phyloP scores from a whole-genome alignment of 2,329 filamentous ascomycete species.

The Tothia fuscella region DNA sequence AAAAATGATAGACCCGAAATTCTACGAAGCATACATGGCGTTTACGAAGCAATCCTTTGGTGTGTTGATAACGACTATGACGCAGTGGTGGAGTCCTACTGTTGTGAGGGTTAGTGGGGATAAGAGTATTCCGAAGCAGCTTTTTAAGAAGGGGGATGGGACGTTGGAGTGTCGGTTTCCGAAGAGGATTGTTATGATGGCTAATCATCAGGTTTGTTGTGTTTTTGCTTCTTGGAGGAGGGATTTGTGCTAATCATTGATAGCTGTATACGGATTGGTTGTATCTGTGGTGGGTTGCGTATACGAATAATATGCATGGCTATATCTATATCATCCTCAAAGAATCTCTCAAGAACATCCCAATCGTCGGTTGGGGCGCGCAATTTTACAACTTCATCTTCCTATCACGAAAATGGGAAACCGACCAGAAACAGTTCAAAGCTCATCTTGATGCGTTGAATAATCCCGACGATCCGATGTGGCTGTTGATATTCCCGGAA shows the following conservation, averaged over 20 bases:
- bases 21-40: slow-evolving; percentile 79
- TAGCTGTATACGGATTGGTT: slow-evolving; percentile 81
- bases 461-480: slow-evolving; percentile 64
- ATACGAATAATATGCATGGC: slow-evolving; percentile 71
- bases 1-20: slow-evolving; percentile 62
- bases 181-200: slow-evolving; percentile 69
- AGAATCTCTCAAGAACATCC: slow-evolving; percentile 71
- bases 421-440: slow-evolving; percentile 63
- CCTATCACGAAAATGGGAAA: slow-evolving; percentile 78
- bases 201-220: slow-evolving; percentile 56
- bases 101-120: slow-evolving; percentile 75
- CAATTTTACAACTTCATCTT: slow-evolving; percentile 86
- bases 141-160: slow-evolving; percentile 57
- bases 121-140: slow-evolving; percentile 63
- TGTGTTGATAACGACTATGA: slow-evolving; percentile 65
- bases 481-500: slow-evolving; percentile 79
- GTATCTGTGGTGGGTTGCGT: slow-evolving; percentile 90
- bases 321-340: slow-evolving; percentile 86
- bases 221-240: not conserved
- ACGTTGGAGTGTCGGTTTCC: slow-evolving; percentile 69
- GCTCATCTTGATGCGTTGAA: slow-evolving; percentile 62
- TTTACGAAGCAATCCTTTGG: slow-evolving; percentile 78
- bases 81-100: slow-evolving; percentile 79
- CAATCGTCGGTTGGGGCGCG: slow-evolving; percentile 68
- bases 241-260: slow-evolving; percentile 6